Base-by-base conservation (phyloP, 192 early-diverging fungal genomes). In the Coemansia sp. region DNA sequence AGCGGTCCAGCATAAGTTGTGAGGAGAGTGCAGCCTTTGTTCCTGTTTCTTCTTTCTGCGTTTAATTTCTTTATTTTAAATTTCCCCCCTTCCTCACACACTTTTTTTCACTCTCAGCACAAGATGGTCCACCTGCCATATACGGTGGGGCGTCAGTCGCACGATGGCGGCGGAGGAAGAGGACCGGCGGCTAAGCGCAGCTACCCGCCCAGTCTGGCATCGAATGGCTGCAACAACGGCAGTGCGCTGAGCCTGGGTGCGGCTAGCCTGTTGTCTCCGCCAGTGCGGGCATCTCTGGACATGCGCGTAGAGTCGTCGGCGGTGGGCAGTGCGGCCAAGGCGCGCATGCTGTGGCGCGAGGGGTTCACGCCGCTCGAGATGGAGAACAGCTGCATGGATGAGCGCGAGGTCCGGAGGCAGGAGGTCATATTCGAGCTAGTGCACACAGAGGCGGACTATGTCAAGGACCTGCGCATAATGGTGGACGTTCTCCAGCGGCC, bases 401-500 rank as follows among this genome's bases (percentile, higher is more conserved):
- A 85, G 58, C 72, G 86, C 34, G 94, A 95, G 53, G 83, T 87
- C 8, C 87, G 90, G 57, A 82, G 97, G 41, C 97, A 98, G 61
- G 97, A 98, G 76, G 88, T 95, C 15, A 96, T 98, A 53, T 92
- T 88, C 66, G 97, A 98, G 66, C 88, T 95, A 5, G 83, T 95
- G 22, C 83, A 87, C 53, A 95, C 95, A 1, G 97, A 98, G 81
- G 83, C 84, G 15, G 93, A 95, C 67, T 98, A 95, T 64, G 85
- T 93, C 17, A 82, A 84, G 18, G 96, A 98, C 83, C 83, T 98
- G 29, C 83, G 90, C 36, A 83, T 90, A 35, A 81, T 94, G 8
- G 84, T 93, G 2, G 87, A 91, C 57, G 89, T 95, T 58, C 65
- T 85, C 34, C 56, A 76, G 36, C 50, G 56, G 18, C 82, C 82